Evolutionary conservation across 2,329 filamentous ascomycete genomes (phyloP).

Genomic region (Coniochaeta sp.): DNA sequence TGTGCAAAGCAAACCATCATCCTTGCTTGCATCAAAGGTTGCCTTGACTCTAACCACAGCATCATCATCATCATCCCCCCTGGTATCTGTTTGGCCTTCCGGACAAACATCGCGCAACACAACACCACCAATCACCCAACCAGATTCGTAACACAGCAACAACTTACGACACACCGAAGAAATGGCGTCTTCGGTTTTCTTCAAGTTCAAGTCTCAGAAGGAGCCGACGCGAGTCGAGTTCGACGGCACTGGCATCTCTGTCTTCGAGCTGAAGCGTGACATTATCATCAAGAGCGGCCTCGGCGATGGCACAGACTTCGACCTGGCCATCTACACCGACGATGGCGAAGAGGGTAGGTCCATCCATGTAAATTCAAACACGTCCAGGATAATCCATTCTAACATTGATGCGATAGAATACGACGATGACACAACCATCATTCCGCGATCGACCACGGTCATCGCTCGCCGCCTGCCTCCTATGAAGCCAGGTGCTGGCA

Average conservation of each 20-base stretch:
- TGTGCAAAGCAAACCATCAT: not conserved
- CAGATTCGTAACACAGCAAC: not conserved
- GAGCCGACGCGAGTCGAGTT: slow-evolving; percentile 92
- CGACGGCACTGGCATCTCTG: slow-evolving; percentile 94
- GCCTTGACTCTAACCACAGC: slow-evolving; percentile 2
- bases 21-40: not conserved
- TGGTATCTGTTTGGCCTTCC: not conserved
- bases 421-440: slow-evolving; percentile 95
- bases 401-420: slow-evolving; percentile 65
- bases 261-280: slow-evolving; percentile 97
- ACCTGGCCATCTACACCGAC: slow-evolving; percentile 88
- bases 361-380: not conserved
- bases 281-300: slow-evolving; percentile 93
- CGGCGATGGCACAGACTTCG: slow-evolving; percentile 93
- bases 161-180: slow-evolving; percentile 24
- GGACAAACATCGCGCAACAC: not conserved
- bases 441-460: slow-evolving; percentile 89
- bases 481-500: slow-evolving; percentile 75
- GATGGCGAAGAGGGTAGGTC: slow-evolving; percentile 80
- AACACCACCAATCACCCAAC: not conserved
- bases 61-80: not conserved
- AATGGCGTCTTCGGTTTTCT: slow-evolving; percentile 97
- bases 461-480: slow-evolving; percentile 83
- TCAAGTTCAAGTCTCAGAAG: slow-evolving; percentile 99
- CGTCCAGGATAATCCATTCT: slow-evolving; percentile 12